Evolutionary conservation across 2,329 filamentous ascomycete genomes (phyloP).

Genomic region (Fusarium illudens): DNA sequence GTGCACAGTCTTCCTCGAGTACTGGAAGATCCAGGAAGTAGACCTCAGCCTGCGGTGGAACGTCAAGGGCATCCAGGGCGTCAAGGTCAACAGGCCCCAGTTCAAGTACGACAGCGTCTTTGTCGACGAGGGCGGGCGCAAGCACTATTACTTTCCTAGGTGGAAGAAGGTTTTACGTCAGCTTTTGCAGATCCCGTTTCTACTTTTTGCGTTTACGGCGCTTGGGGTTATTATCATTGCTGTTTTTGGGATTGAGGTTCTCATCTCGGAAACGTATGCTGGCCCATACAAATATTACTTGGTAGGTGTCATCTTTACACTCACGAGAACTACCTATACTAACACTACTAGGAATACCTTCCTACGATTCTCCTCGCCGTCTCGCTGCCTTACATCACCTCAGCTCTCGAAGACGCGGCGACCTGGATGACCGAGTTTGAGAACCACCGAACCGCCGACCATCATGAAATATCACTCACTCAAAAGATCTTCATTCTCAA

Average conservation of each 20-base stretch:
- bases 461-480: slow-evolving; percentile 73
- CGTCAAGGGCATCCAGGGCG: slow-evolving; percentile 71
- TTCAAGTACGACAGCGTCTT: slow-evolving; percentile 70
- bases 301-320: slow-evolving; percentile 49
- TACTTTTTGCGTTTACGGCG: slow-evolving; percentile 63
- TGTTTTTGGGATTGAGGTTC: slow-evolving; percentile 77
- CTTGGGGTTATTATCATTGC: slow-evolving; percentile 73
- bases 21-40: slow-evolving; percentile 79
- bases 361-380: slow-evolving; percentile 76
- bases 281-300: slow-evolving; percentile 73
- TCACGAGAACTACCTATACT: rapidly evolving
- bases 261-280: slow-evolving; percentile 77
- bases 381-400: slow-evolving; percentile 70
- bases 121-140: slow-evolving; percentile 70
- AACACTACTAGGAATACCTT: slow-evolving; percentile 67
- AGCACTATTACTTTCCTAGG: slow-evolving; percentile 68
- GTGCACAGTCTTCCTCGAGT: slow-evolving; percentile 79
- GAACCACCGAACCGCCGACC: slow-evolving; percentile 76
- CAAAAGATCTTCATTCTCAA: slow-evolving; percentile 80
- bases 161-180: slow-evolving; percentile 72
- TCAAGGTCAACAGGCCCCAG: slow-evolving; percentile 71
- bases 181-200: slow-evolving; percentile 74
- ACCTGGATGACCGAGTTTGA: slow-evolving; percentile 73
- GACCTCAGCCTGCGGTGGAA: slow-evolving; percentile 78
- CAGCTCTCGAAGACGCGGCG: slow-evolving; percentile 69